Evolutionary conservation across 768 basidiomycete genomes (phyloP).

Genomic region (Baorangia bicolor): DNA sequence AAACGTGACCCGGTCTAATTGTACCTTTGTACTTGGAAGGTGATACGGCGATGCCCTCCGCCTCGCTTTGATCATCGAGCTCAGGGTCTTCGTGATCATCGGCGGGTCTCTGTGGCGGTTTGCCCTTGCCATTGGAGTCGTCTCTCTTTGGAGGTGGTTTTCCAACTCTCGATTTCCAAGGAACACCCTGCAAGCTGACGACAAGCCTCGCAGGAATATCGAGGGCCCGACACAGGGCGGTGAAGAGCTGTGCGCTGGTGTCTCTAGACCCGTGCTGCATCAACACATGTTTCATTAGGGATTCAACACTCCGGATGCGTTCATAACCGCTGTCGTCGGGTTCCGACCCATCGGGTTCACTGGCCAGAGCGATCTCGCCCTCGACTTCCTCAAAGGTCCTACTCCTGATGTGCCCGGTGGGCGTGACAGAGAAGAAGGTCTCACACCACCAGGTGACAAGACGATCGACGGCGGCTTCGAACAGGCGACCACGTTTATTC

Average conservation of each 20-base stretch:
- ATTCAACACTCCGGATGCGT: slow-evolving; percentile 71
- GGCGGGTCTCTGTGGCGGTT: slow-evolving; percentile 21
- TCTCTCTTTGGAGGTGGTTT: slow-evolving; percentile 44
- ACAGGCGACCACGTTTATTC: slow-evolving; percentile 79
- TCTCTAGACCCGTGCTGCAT: slow-evolving; percentile 81
- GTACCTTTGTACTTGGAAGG: slow-evolving; percentile 36
- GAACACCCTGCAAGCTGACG: slow-evolving; percentile 87
- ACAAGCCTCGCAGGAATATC: slow-evolving; percentile 86
- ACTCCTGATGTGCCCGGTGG: slow-evolving; percentile 68
- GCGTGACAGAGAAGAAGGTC: slow-evolving; percentile 63
- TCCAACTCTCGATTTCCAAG: slow-evolving; percentile 75
- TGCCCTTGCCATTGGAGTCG: slow-evolving; percentile 39
- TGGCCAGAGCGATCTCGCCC: slow-evolving; percentile 29
- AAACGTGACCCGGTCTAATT: slow-evolving; percentile 14
- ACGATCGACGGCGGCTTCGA: slow-evolving; percentile 74
- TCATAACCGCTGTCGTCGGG: slow-evolving; percentile 54
- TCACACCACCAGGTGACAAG: slow-evolving; percentile 85
- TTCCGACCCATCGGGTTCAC: slow-evolving; percentile 39
- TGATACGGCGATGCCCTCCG: slow-evolving; percentile 37
- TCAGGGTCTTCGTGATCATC: slow-evolving; percentile 27
- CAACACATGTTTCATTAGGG: slow-evolving; percentile 90
- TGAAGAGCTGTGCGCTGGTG: slow-evolving; percentile 87
- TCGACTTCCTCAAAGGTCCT: slow-evolving; percentile 77
- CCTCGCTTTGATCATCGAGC: slow-evolving; percentile 37
- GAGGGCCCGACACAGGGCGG: slow-evolving; percentile 81